Percentiles rank a stretch among this genome's conserved stretches.
phyloP scores from a whole-genome alignment of 1,139 yeast species.

The Hansenula sp. region DNA sequence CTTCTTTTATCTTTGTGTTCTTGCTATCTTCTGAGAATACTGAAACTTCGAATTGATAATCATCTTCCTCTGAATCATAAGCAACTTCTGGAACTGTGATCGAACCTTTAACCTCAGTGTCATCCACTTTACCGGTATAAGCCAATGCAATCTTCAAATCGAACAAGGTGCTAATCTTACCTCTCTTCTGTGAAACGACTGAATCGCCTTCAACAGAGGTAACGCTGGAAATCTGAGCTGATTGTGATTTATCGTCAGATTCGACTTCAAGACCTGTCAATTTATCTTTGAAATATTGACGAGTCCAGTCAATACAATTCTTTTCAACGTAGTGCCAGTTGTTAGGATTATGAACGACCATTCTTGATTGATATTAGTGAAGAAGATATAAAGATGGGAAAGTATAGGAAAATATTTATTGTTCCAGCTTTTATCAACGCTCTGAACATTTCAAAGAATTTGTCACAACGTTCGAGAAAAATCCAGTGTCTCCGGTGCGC shows the following conservation, averaged over 20 bases:
- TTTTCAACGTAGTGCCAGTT: slow-evolving; percentile 99
- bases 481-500: background rate
- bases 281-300: slow-evolving; percentile 62
- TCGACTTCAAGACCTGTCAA: slow-evolving; percentile 46
- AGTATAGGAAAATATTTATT: no score
- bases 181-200: slow-evolving; percentile 94
- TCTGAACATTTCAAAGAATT: background rate
- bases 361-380: slow-evolving; percentile 17
- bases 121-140: slow-evolving; percentile 46
- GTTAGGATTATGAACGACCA: slow-evolving; percentile 75
- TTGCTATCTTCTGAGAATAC: slow-evolving; percentile 56
- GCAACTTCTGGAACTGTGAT: slow-evolving; percentile 89
- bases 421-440: background rate
- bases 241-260: slow-evolving; percentile 27
- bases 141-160: slow-evolving; percentile 68
- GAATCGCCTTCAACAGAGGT: slow-evolving; percentile 90
- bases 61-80: slow-evolving; percentile 85
- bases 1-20: slow-evolving; percentile 46
- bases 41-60: slow-evolving; percentile 76
- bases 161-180: slow-evolving; percentile 88
- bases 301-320: slow-evolving; percentile 91
- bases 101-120: slow-evolving; percentile 52
- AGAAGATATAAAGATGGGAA: no score
- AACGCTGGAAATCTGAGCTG: slow-evolving; percentile 42
- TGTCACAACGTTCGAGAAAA: slow-evolving; percentile 1